phyloP scores from a whole-genome alignment of 768 basidiomycete genomes.

The Tricholoma bakamatsutake region DNA sequence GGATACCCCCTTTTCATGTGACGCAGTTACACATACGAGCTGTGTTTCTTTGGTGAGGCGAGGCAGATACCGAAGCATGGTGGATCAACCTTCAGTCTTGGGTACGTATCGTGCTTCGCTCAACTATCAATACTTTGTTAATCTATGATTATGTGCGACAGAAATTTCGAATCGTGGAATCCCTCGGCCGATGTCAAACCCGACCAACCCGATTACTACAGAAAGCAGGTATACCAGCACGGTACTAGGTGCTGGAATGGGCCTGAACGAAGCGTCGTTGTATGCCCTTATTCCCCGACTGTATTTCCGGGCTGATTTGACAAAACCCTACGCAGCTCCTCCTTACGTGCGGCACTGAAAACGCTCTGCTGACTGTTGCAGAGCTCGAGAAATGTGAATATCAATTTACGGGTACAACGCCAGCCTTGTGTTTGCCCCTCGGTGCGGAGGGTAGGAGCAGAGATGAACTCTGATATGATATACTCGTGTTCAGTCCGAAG shows the following conservation, averaged over 20 bases:
- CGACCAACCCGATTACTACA: slow-evolving; percentile 72
- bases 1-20: neutral
- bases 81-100: slow-evolving; percentile 69
- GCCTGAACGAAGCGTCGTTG: slow-evolving; percentile 79
- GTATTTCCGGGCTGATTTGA: neutral
- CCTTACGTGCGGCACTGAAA: slow-evolving; percentile 81
- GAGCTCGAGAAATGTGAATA: slow-evolving; percentile 99
- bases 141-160: slow-evolving; percentile 19
- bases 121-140: neutral
- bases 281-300: slow-evolving; percentile 27
- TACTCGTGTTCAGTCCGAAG: neutral
- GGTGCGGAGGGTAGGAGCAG: slow-evolving; percentile 17
- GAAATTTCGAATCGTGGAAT: slow-evolving; percentile 82
- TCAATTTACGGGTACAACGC: slow-evolving; percentile 76
- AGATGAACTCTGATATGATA: neutral
- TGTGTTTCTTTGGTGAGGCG: slow-evolving; percentile 87
- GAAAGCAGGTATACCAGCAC: slow-evolving; percentile 72
- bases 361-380: slow-evolving; percentile 65
- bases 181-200: slow-evolving; percentile 44
- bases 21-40: slow-evolving; percentile 84
- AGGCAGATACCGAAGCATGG: slow-evolving; percentile 85
- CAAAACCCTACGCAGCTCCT: slow-evolving; percentile 50
- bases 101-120: slow-evolving; percentile 43
- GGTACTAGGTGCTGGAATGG: slow-evolving; percentile 97
- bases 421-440: slow-evolving; percentile 71